phyloP scores from a whole-genome alignment of 106 monocot species.

The Cymbidium sinense region DNA sequence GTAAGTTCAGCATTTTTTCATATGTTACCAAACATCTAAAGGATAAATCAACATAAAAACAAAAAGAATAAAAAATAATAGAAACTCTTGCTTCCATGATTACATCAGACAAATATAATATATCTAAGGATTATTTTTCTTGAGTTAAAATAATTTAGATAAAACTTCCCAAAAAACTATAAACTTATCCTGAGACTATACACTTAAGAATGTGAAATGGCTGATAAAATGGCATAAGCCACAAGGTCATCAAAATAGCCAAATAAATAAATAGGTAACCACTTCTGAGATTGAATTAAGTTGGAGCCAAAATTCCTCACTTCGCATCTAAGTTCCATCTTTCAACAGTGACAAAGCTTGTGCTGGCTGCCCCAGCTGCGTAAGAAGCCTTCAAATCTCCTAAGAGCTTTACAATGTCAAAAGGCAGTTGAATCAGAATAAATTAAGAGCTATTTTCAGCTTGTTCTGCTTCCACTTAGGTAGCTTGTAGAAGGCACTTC shows the following conservation, averaged over 20 bases:
- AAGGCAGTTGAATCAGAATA: slow-evolving; percentile 25
- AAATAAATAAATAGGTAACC: background rate
- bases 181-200: background rate
- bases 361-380: background rate
- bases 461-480: slow-evolving; percentile 75
- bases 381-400: background rate
- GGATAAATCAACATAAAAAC: too few relatives aligned
- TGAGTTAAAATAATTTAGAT: background rate
- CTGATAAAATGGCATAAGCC: background rate
- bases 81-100: background rate
- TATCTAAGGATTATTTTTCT: background rate
- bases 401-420: background rate
- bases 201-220: background rate
- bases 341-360: background rate
- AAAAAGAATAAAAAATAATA: background rate
- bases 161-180: background rate
- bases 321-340: too few relatives aligned
- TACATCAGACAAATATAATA: background rate
- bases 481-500: slow-evolving; percentile 51
- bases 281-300: background rate
- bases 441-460: slow-evolving; percentile 41
- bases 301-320: background rate
- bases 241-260: too few relatives aligned
- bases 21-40: too few relatives aligned
- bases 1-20: too few relatives aligned